Evolutionary conservation across 2,329 filamentous ascomycete species (phyloP).

Genomic region (Colletotrichum aenigma): DNA sequence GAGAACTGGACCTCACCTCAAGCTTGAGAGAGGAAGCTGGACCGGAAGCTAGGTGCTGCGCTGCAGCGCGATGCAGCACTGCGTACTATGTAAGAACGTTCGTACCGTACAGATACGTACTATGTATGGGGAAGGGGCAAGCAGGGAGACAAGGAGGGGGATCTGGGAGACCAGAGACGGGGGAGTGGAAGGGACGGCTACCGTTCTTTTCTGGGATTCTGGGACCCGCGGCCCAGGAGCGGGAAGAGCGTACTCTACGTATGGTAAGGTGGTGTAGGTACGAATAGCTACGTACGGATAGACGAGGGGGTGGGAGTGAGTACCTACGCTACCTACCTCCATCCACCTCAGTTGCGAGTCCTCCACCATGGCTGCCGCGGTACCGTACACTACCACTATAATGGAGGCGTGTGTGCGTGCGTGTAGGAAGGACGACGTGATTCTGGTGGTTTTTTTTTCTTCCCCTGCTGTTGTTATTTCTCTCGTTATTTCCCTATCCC

Average conservation of each 20-base stretch:
- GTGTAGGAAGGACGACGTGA: background rate
- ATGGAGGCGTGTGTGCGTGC: background rate
- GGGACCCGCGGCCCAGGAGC: background rate
- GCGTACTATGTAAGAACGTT: background rate
- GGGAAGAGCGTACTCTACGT: background rate
- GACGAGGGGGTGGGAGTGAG: background rate
- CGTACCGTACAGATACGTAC: background rate
- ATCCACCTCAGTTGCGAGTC: background rate
- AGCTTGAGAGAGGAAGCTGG: background rate
- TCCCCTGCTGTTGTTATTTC: background rate
- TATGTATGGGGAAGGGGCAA: background rate
- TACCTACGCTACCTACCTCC: too few relatives aligned
- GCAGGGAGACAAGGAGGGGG: background rate
- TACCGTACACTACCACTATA: background rate
- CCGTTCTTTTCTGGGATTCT: background rate
- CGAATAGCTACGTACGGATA: background rate
- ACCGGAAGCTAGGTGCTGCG: background rate
- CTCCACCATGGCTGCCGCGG: background rate
- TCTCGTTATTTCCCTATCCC: constrained; percentile 7
- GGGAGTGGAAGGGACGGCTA: background rate
- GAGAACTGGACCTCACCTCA: background rate
- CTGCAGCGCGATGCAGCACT: background rate
- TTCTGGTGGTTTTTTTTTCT: background rate
- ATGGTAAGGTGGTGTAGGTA: background rate
- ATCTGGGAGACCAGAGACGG: background rate